Conservation (phyloP, 352 stramenopile species). For the Phytophthora tentaculata region DNA sequence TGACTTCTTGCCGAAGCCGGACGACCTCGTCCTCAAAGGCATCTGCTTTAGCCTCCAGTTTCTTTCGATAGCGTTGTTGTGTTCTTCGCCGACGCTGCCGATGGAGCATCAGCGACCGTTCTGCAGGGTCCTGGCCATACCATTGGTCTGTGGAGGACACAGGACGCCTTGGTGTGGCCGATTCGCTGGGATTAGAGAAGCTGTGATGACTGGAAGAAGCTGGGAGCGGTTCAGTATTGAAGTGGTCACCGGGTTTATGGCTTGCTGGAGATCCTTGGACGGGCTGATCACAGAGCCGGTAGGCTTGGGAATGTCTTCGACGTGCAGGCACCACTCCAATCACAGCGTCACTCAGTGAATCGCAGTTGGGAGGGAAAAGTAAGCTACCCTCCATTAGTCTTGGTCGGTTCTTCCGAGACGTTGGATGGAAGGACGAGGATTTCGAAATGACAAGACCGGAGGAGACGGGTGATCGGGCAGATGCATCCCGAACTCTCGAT, state of each 20-base stretch:
- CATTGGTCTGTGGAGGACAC: not conserved
- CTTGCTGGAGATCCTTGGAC: no score
- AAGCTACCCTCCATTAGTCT: not conserved
- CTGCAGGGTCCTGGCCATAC: not conserved
- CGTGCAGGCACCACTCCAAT: not conserved
- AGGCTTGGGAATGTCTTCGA: not conserved
- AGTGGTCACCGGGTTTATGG: no score
- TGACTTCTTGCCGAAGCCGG: not conserved
- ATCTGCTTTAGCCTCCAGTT: not conserved
- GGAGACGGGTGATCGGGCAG: no score
- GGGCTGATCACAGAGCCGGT: not conserved
- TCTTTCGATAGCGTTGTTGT: conserved; percentile 18
- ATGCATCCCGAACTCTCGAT: not conserved
- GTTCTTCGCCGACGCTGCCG: conserved; percentile 4
- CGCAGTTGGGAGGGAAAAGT: not conserved
- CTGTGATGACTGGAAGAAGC: no score
- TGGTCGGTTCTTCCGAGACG: not conserved
- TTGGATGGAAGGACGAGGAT: not conserved
- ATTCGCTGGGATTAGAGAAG: not conserved
- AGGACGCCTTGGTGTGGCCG: not conserved
- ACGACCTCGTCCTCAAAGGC: not conserved
- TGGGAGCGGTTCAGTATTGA: no score
- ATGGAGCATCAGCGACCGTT: not conserved
- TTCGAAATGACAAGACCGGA: not conserved
- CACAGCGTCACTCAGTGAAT: conserved; percentile 5